Base-by-base conservation (phyloP, 2,329 filamentous ascomycete species). In the Aspergillus versicolor region DNA sequence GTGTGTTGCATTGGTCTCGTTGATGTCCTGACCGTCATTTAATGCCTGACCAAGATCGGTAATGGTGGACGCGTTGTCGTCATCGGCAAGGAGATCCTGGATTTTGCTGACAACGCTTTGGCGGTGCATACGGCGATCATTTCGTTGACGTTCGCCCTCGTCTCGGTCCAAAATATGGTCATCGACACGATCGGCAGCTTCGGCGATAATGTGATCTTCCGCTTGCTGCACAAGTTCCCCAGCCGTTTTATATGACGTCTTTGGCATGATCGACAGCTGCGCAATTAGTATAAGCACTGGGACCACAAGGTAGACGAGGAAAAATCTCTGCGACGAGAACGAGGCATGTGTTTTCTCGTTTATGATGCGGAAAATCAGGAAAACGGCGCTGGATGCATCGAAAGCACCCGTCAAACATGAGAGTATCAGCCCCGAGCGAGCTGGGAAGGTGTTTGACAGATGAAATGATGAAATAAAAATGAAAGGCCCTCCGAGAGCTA, bases 381-480 rank as follows among this genome's bases (percentile, higher is more conserved):
- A 93, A 5, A 93, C 73, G 5, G 89, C 89, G 63, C 88, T 91
- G 1, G 89, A 92, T 1, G 89, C 87, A 72, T 95, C 90, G 70
- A 94, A 95, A 4, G 90, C 89, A 5, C 90, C 90, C 0, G 90
- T 93, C 52, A 95, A 76, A 34, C 91, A 80, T 2, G 91, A 90
- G 8, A 95, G 79, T 61, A 95, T 91, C n/a, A 91, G 77, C 2
- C 90, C 90, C 1, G 89, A 89, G 67, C 88, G 83, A 49, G 82
- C 82, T 1, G 90, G 90, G 68, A 95, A 93, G 3, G 90, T 87
- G 71, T 94, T 94, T 40, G 89, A 91, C 40, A 94, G 83, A 70
- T 94, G 90, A 73, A 93, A 93, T 3, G 88, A 89, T 8, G 89
- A 87, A 56, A 94, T 90, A 73, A 91, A 94, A 51, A 90, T 84